These are phyloP conservation scores for Penicillium verhagenii DNA, from an alignment of 495 filamentous ascomycete species.

Conservation along the genomic window DNA sequence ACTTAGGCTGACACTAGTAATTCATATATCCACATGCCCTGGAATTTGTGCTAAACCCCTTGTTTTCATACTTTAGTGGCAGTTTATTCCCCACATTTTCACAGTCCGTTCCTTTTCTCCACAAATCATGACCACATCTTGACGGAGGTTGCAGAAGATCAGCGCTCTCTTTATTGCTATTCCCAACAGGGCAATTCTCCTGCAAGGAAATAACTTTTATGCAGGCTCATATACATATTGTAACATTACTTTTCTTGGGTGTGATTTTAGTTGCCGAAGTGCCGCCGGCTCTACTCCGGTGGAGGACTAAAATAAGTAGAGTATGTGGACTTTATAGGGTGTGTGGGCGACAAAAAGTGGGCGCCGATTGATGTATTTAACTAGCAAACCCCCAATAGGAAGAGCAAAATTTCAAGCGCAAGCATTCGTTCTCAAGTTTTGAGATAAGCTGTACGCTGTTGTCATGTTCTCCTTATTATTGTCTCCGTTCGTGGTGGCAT, in stretches of 20 bases:
- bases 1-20: no score
- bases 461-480: background rate
- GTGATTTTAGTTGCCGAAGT: background rate
- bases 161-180: background rate
- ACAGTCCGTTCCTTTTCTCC: background rate
- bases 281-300: background rate
- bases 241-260: background rate
- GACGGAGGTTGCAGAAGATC: background rate
- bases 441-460: no score
- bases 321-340: background rate
- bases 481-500: background rate
- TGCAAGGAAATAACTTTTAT: no score
- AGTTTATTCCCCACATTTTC: background rate
- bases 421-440: no score
- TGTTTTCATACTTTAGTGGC: no score
- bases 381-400: background rate
- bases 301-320: background rate
- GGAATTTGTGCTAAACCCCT: no score
- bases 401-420: background rate
- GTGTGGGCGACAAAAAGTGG: background rate
- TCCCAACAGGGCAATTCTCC: background rate
- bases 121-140: background rate
- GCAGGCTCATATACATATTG: no score
- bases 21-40: no score
- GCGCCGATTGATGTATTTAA: background rate